phyloP scores from a whole-genome alignment of 345 rosid genomes.

The Psidium guajava region DNA sequence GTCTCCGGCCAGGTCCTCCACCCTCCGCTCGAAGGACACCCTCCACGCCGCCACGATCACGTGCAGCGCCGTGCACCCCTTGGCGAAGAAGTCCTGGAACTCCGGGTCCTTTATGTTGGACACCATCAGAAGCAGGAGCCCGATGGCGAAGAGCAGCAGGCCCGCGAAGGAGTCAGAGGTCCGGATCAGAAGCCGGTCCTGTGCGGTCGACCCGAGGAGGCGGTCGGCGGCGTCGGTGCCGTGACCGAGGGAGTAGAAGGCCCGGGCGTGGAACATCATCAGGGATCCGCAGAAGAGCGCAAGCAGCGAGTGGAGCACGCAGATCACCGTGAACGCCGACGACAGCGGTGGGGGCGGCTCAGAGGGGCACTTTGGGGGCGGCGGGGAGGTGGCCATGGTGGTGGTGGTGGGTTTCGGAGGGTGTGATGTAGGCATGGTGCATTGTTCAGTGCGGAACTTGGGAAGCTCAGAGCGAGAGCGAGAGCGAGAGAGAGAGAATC shows the following conservation, averaged over 20 bases:
- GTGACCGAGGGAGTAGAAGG: conserved; percentile 48
- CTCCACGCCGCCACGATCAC: conserved; percentile 48
- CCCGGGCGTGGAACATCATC: conserved; percentile 60
- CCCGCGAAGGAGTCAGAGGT: conserved; percentile 75
- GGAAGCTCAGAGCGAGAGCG: background rate
- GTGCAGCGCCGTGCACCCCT: conserved; percentile 48
- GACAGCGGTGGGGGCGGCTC: conserved; percentile 10
- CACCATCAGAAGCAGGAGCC: conserved; percentile 56
- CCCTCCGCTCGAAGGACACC: conserved; percentile 43
- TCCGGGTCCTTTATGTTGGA: conserved; percentile 46
- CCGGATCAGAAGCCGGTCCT: conserved; percentile 56
- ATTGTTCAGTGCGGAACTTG: background rate
- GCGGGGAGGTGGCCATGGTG: background rate
- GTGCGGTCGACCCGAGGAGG: conserved; percentile 54
- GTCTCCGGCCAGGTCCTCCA: conserved; percentile 56
- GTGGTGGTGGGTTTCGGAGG: background rate
- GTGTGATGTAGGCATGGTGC: background rate
- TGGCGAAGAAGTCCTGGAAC: conserved; percentile 54
- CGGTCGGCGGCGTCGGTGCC: conserved; percentile 37
- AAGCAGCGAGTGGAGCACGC: conserved; percentile 54
- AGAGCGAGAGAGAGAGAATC: background rate
- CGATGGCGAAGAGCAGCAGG: conserved; percentile 47
- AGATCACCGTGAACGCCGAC: conserved; percentile 38
- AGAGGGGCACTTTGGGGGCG: background rate
- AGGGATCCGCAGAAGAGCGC: conserved; percentile 53